Conservation (phyloP, 768 basidiomycete genomes). For the Hygrophorus pudorinus region DNA sequence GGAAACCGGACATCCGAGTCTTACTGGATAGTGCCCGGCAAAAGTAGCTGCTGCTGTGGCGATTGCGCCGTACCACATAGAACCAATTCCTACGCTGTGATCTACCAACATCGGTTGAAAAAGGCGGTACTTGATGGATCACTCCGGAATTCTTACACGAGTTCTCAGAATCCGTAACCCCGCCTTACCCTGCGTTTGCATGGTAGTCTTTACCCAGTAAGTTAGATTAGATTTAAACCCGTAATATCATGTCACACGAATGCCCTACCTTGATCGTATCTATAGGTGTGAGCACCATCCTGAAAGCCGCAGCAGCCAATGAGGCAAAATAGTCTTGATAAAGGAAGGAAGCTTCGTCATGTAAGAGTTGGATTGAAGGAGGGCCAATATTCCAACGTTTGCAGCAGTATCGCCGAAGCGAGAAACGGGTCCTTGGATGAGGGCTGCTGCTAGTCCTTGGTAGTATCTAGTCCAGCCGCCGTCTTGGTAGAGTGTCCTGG, state of each 20-base stretch:
- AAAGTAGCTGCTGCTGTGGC: slow-evolving; percentile 93
- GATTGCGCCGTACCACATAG: slow-evolving; percentile 84
- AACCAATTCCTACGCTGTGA: slow-evolving; percentile 67
- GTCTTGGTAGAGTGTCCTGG: slow-evolving; percentile 58
- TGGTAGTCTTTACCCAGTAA: slow-evolving; percentile 52
- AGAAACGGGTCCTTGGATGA: slow-evolving; percentile 74
- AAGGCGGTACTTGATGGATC: background rate
- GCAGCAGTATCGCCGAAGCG: slow-evolving; percentile 96
- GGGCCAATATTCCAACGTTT: slow-evolving; percentile 83
- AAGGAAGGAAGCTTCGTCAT: slow-evolving; percentile 51
- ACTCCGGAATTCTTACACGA: slow-evolving; percentile 34
- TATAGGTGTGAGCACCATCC: slow-evolving; percentile 88
- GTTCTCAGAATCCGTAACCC: slow-evolving; percentile 58
- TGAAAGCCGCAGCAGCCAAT: slow-evolving; percentile 69
- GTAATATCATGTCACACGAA: too few relatives aligned
- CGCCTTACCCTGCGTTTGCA: slow-evolving; percentile 79
- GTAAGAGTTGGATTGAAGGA: slow-evolving; percentile 68
- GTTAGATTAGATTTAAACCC: too few relatives aligned
- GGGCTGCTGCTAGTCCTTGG: slow-evolving; percentile 76
- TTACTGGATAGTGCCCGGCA: slow-evolving; percentile 81
- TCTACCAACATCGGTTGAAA: slow-evolving; percentile 25
- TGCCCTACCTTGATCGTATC: slow-evolving; percentile 56
- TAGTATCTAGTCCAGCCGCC: slow-evolving; percentile 84
- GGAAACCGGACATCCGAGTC: slow-evolving; percentile 14
- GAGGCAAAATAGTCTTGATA: slow-evolving; percentile 72